These are phyloP conservation scores for Lachancea lanzarotensis DNA, from an alignment of 805 yeast genomes.

Conservation along the genomic window DNA sequence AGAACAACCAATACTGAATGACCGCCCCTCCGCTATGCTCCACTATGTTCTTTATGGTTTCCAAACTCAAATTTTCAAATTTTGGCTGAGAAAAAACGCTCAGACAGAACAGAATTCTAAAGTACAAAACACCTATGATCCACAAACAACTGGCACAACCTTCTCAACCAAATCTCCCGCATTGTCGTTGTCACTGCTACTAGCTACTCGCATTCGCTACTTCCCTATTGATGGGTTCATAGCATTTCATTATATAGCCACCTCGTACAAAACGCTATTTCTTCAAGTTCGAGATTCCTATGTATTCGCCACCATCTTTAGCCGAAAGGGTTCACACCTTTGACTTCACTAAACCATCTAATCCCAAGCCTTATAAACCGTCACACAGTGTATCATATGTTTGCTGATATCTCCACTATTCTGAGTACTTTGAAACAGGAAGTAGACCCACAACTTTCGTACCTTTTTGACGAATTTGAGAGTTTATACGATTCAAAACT, in stretches of 20 bases:
- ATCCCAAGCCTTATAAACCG: not conserved
- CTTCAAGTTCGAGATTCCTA: not conserved
- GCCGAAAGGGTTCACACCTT: not conserved
- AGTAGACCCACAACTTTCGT: slow-evolving; percentile 56
- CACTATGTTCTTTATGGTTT: no score
- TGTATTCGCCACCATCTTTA: not conserved
- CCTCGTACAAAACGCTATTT: not conserved
- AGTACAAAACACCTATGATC: no score
- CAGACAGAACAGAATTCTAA: no score
- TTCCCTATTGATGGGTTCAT: not conserved
- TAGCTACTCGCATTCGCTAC: no score
- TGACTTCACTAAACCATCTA: not conserved
- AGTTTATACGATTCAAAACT: slow-evolving; percentile 81
- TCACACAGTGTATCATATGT: not conserved
- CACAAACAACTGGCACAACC: no score
- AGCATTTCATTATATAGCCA: not conserved
- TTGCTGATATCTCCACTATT: slow-evolving; percentile 26
- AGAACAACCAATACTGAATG: no score
- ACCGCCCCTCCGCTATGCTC: no score
- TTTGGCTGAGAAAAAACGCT: no score
- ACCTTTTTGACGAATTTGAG: slow-evolving; percentile 50
- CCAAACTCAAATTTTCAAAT: no score
- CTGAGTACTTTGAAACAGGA: slow-evolving; percentile 52
- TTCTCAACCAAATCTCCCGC: no score
- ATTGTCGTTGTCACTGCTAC: no score